A percentile compares a stretch with the other conserved stretches of the same genome.
Evolutionary conservation across 108 stramenopile genomes (phyloP).

Genomic region (Pseudonitzschia multiseries): DNA sequence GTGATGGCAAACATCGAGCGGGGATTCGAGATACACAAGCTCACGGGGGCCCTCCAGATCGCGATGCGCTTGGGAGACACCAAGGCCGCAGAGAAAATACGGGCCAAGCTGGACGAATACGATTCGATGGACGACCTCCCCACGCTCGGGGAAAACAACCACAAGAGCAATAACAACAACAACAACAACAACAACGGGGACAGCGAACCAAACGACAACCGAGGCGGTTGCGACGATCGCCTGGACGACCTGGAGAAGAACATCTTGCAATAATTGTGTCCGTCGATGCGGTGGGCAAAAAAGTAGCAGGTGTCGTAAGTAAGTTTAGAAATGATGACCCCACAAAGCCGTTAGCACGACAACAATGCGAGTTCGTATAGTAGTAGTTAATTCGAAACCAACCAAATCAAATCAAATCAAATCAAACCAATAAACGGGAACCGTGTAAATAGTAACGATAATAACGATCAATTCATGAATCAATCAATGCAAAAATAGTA

Average conservation of each 20-base stretch:
- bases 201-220: not conserved
- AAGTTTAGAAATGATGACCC: too few species aligned
- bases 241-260: slow-evolving; percentile 15
- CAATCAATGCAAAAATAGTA: too few species aligned
- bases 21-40: slow-evolving; percentile 51
- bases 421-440: too few species aligned
- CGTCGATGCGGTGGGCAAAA: too few species aligned
- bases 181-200: too few species aligned
- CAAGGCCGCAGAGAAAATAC: slow-evolving; percentile 43
- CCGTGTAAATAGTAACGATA: not conserved
- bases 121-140: slow-evolving; percentile 41
- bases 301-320: too few species aligned
- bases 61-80: slow-evolving; percentile 43
- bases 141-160: not conserved
- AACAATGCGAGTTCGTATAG: too few species aligned
- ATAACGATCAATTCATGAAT: too few species aligned
- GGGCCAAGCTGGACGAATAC: slow-evolving; percentile 35
- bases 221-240: not conserved
- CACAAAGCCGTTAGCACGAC: too few species aligned
- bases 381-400: not conserved
- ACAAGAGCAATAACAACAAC: too few species aligned
- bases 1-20: slow-evolving; percentile 39
- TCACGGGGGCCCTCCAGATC: slow-evolving; percentile 45
- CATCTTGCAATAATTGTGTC: slow-evolving; percentile 19
- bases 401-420: not conserved